A percentile compares a stretch with the other conserved stretches of the same genome.
Conservation (phyloP, 73 alveolate species). For the Effrenium voratum region DNA sequence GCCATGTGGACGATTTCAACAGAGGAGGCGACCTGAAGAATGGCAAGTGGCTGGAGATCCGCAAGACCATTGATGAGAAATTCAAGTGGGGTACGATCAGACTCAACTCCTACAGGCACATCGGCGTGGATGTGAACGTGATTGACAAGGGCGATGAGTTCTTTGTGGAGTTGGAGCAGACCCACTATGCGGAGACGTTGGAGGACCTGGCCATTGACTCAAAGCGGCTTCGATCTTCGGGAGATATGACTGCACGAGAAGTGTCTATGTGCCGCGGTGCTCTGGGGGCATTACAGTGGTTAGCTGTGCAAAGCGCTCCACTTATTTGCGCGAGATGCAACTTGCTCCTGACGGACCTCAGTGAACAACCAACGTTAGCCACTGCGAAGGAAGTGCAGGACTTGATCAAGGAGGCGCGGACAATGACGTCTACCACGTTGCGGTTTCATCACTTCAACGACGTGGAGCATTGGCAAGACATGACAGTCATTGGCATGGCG, state of each 20-base stretch:
- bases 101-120: not conserved
- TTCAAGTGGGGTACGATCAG: too few species aligned
- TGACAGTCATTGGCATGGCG: not conserved
- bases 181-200: not conserved
- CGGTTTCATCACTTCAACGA: not conserved
- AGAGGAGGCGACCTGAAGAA: too few species aligned
- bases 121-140: not conserved
- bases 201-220: not conserved
- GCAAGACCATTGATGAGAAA: too few species aligned
- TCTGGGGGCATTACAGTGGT: constrained; percentile 12
- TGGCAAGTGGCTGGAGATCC: too few species aligned
- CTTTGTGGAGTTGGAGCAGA: not conserved
- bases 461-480: not conserved
- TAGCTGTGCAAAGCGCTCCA: constrained; percentile 25
- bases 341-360: not conserved
- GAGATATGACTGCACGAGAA: not conserved
- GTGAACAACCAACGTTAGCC: not conserved
- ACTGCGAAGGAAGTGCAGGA: not conserved
- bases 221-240: not conserved
- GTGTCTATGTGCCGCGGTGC: not conserved
- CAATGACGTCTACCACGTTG: not conserved
- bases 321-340: not conserved
- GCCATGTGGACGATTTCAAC: too few species aligned
- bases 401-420: not conserved
- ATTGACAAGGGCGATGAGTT: not conserved